Conservation (phyloP, 805 yeast genomes). For the Yarrowia divulgata region DNA sequence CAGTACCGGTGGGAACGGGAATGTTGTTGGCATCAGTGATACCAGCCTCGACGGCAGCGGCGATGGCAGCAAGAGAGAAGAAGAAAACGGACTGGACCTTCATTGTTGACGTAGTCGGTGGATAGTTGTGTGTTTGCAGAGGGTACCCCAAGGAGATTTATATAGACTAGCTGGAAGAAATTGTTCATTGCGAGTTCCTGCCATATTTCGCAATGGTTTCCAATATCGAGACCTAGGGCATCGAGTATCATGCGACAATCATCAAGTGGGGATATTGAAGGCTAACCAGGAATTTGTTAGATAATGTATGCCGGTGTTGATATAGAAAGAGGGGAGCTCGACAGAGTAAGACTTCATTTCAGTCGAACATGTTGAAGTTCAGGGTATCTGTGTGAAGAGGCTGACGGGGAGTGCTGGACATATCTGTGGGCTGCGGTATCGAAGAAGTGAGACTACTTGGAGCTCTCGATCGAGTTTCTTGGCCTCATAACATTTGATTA, state of each 20-base stretch:
- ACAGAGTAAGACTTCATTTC: too few relatives aligned
- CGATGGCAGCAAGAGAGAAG: slow-evolving; percentile 35
- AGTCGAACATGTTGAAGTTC: too few relatives aligned
- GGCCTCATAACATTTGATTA: background rate
- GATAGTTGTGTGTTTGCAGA: background rate
- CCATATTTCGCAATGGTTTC: background rate
- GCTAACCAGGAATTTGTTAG: slow-evolving; percentile 11
- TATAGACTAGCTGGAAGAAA: background rate
- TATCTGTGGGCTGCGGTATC: too few relatives aligned
- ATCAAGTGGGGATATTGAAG: background rate
- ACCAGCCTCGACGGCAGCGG: slow-evolving; percentile 26
- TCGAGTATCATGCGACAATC: background rate
- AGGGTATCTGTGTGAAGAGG: too few relatives aligned
- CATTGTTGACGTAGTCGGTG: slow-evolving; percentile 1
- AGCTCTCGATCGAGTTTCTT: too few relatives aligned
- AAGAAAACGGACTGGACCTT: slow-evolving; percentile 19
- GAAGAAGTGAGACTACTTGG: too few relatives aligned
- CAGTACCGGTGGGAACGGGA: slow-evolving; percentile 2
- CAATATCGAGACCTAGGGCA: background rate
- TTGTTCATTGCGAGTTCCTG: background rate
- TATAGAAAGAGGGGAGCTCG: too few relatives aligned
- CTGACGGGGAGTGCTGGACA: too few relatives aligned
- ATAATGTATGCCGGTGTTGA: background rate
- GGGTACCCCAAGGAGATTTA: background rate
- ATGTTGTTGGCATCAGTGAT: background rate